Evolutionary conservation across 2,329 filamentous ascomycete genomes (phyloP).

Genomic region (Alternaria postmessia): DNA sequence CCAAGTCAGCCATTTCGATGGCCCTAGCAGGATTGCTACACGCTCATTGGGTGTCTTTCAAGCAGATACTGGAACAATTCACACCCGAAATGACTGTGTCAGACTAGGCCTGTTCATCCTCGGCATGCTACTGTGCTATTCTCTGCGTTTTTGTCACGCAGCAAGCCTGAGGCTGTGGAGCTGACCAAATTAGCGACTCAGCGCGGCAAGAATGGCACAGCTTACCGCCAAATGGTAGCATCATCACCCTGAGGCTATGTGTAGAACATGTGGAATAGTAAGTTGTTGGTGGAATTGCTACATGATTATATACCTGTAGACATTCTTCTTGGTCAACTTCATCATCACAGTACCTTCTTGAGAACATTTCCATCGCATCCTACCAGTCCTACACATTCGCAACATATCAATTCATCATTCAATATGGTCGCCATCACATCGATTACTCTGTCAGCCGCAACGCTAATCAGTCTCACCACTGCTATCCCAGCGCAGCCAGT

Average conservation of each 20-base stretch:
- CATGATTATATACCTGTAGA: slow-evolving; percentile 21
- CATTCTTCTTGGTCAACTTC: slow-evolving; percentile 15
- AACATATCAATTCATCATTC: slow-evolving; percentile 11
- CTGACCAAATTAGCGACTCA: slow-evolving; percentile 4
- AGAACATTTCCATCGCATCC: slow-evolving; percentile 12
- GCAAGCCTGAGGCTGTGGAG: slow-evolving; percentile 17
- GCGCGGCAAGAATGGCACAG: slow-evolving; percentile 3
- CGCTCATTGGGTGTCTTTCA: slow-evolving; percentile 7
- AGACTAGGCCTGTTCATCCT: not conserved
- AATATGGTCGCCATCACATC: slow-evolving; percentile 39
- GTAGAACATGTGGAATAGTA: slow-evolving; percentile 6
- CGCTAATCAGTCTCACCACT: slow-evolving; percentile 30
- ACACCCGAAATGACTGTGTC: not conserved
- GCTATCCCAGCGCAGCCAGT: slow-evolving; percentile 14
- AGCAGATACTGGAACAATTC: not conserved
- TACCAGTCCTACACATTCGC: not conserved
- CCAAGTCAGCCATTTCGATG: slow-evolving; percentile 15
- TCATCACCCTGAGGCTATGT: slow-evolving; percentile 19
- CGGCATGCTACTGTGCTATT: not conserved
- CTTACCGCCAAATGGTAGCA: slow-evolving; percentile 20
- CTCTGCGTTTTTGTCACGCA: not conserved
- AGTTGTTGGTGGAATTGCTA: slow-evolving; percentile 2
- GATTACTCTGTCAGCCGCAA: slow-evolving; percentile 27
- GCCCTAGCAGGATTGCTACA: slow-evolving; percentile 1
- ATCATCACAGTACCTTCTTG: slow-evolving; percentile 21